Evolutionary conservation across 192 early-diverging fungal species (phyloP).

Genomic region (Gamsiella multidivaricata): DNA sequence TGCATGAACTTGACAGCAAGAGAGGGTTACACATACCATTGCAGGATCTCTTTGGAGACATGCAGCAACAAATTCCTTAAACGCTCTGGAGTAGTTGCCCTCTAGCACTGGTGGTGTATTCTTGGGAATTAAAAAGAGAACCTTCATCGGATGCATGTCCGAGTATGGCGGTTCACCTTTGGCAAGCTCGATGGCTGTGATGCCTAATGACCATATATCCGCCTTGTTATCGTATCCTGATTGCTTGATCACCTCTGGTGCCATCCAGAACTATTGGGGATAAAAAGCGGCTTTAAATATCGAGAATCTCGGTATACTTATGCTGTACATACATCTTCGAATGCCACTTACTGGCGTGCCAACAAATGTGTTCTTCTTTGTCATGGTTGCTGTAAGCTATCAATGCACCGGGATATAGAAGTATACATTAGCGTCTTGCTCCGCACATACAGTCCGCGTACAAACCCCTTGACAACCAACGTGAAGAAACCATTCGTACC

Average conservation of each 20-base stretch:
- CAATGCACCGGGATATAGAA: not conserved
- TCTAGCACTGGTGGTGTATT: constrained; percentile 87
- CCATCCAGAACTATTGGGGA: constrained; percentile 84
- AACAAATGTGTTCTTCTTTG: constrained; percentile 97
- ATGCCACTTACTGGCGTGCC: constrained; percentile 90
- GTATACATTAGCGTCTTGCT: not conserved
- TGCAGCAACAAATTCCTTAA: constrained; percentile 89
- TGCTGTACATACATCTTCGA: no score
- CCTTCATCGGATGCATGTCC: constrained; percentile 95
- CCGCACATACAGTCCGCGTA: no score
- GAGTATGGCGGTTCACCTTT: constrained; percentile 93
- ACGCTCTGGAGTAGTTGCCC: constrained; percentile 78
- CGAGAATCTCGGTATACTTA: no score
- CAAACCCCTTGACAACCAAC: no score
- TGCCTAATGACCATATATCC: constrained; percentile 98
- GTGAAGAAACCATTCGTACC: constrained; percentile 34
- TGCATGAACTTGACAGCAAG: not conserved
- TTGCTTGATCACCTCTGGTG: constrained; percentile 94
- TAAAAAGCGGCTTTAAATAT: no score
- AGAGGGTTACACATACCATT: constrained; percentile 5
- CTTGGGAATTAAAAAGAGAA: constrained; percentile 93
- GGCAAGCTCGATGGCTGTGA: constrained; percentile 96
- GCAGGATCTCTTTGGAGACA: constrained; percentile 91
- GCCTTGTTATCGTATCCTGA: constrained; percentile 96
- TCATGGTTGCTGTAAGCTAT: constrained; percentile 85